Evolutionary conservation across 768 basidiomycete species (phyloP).

Genomic region (Sarcodon aspratus): DNA sequence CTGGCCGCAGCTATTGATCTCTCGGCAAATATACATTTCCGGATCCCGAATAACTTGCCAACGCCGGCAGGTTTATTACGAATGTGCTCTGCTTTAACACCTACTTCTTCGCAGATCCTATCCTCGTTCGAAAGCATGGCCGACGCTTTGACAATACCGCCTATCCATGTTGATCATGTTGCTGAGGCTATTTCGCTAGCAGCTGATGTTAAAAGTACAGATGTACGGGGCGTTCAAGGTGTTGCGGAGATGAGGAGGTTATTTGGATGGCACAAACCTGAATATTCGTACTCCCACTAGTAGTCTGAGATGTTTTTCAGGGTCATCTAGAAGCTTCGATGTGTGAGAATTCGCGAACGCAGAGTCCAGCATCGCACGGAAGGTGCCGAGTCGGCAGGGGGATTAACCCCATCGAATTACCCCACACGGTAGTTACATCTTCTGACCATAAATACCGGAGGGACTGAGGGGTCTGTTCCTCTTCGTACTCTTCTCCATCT

Average conservation of each 20-base stretch:
- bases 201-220: slow-evolving; percentile 31
- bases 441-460: too few relatives aligned
- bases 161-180: slow-evolving; percentile 94
- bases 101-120: slow-evolving; percentile 16
- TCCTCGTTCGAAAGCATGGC: slow-evolving; percentile 58
- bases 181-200: slow-evolving; percentile 71
- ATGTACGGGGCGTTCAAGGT: slow-evolving; percentile 53
- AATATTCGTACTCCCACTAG: neutral
- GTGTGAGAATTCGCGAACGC: too few relatives aligned
- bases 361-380: too few relatives aligned
- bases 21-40: slow-evolving; percentile 60
- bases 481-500: neutral
- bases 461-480: too few relatives aligned
- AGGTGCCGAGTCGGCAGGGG: too few relatives aligned
- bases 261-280: slow-evolving; percentile 43
- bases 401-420: too few relatives aligned
- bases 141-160: slow-evolving; percentile 73
- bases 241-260: slow-evolving; percentile 67
- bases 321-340: too few relatives aligned
- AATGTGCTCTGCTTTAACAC: slow-evolving; percentile 27
- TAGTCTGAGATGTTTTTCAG: neutral
- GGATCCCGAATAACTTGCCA: slow-evolving; percentile 41
- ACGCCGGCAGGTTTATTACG: slow-evolving; percentile 58
- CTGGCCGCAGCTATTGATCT: slow-evolving; percentile 77
- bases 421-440: too few relatives aligned